These are phyloP conservation scores for Xylariaceae sp. DNA, from an alignment of 2,329 filamentous ascomycete genomes.

Conservation along the genomic window DNA sequence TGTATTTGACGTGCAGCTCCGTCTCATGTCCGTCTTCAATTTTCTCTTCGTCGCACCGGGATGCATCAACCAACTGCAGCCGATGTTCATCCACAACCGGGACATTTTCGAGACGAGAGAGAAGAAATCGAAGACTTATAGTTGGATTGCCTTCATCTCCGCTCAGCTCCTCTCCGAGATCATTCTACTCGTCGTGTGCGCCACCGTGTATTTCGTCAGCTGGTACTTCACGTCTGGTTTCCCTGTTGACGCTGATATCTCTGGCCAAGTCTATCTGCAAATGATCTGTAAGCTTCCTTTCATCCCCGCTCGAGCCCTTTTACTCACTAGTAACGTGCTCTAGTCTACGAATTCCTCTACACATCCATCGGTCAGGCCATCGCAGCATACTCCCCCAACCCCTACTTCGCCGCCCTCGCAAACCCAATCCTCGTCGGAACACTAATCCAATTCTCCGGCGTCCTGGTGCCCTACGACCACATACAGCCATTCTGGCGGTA, in stretches of 20 bases:
- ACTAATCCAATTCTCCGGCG: constrained; percentile 67
- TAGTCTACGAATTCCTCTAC: constrained; percentile 19
- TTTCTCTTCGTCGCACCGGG: constrained; percentile 72
- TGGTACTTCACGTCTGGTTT: constrained; percentile 65
- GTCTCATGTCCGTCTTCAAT: constrained; percentile 75
- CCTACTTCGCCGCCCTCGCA: constrained; percentile 62
- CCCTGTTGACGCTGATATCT: constrained; percentile 50
- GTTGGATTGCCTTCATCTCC: constrained; percentile 68
- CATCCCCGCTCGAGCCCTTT: constrained; percentile 44
- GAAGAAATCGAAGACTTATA: constrained; percentile 76
- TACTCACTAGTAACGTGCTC: constrained; percentile 23
- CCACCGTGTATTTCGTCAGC: constrained; percentile 61
- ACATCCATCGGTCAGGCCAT: constrained; percentile 37
- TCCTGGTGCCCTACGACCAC: constrained; percentile 60
- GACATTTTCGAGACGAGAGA: constrained; percentile 70
- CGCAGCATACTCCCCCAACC: constrained; percentile 64
- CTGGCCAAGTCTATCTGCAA: constrained; percentile 4
- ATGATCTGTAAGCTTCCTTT: neutral
- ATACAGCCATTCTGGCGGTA: constrained; percentile 62
- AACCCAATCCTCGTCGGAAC: constrained; percentile 71
- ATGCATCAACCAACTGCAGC: constrained; percentile 75
- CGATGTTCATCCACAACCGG: constrained; percentile 64
- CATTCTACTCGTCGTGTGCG: constrained; percentile 65
- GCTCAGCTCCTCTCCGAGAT: constrained; percentile 67
- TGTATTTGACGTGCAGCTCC: constrained; percentile 63